These are phyloP conservation scores for Colletotrichum orbiculare DNA, from an alignment of 2,329 filamentous ascomycete genomes.

Conservation along the genomic window DNA sequence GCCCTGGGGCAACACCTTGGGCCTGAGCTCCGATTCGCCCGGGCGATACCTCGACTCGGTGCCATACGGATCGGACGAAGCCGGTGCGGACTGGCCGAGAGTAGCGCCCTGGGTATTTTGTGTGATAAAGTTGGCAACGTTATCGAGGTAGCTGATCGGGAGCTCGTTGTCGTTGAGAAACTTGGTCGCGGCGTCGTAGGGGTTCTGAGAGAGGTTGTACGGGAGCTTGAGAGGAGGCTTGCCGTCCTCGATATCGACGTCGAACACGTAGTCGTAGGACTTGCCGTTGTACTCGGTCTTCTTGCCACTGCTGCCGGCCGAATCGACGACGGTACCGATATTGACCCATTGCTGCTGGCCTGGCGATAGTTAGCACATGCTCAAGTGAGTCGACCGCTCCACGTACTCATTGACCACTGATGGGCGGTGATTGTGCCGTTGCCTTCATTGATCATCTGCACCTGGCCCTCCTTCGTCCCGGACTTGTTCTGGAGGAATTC, in stretches of 20 bases:
- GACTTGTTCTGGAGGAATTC: slow-evolving; percentile 85
- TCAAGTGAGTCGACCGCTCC: neutral
- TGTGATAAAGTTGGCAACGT: slow-evolving; percentile 92
- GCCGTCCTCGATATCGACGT: slow-evolving; percentile 95
- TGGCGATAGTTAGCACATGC: slow-evolving; percentile 40
- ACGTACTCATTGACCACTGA: slow-evolving; percentile 76
- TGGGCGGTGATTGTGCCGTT: slow-evolving; percentile 88
- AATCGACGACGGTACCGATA: slow-evolving; percentile 94
- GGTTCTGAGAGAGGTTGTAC: slow-evolving; percentile 91
- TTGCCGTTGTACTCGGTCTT: slow-evolving; percentile 83
- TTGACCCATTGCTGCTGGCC: slow-evolving; percentile 81
- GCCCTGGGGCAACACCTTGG: slow-evolving; percentile 79
- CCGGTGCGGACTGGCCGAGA: slow-evolving; percentile 70
- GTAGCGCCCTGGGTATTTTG: slow-evolving; percentile 89
- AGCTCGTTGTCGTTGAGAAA: slow-evolving; percentile 92
- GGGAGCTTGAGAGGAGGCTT: slow-evolving; percentile 94
- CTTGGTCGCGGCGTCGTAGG: slow-evolving; percentile 89
- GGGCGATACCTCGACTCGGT: slow-evolving; percentile 83
- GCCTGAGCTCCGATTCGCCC: slow-evolving; percentile 77
- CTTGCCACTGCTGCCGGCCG: slow-evolving; percentile 82
- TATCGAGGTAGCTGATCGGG: slow-evolving; percentile 87
- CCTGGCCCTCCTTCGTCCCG: slow-evolving; percentile 96
- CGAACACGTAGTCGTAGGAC: slow-evolving; percentile 96
- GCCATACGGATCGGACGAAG: slow-evolving; percentile 77
- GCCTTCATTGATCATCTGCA: slow-evolving; percentile 87